Conservation (phyloP, 1,284 basidiomycete genomes). For the Moniliophthora roreri region DNA sequence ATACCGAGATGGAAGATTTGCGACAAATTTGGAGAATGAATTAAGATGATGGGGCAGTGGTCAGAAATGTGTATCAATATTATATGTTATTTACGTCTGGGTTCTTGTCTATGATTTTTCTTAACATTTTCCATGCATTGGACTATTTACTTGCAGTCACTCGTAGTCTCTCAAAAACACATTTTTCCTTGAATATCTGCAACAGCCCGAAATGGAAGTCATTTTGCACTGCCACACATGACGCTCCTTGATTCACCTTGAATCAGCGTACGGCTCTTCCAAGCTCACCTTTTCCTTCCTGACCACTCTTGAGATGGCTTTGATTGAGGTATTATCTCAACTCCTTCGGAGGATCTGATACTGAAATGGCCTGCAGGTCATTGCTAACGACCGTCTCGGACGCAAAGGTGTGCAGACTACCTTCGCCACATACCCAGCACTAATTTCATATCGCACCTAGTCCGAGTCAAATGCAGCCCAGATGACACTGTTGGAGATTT, state of each 20-base stretch:
- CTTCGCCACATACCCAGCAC: slow-evolving; percentile 4
- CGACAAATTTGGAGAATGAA: slow-evolving; percentile 36
- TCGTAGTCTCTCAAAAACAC: too few species aligned
- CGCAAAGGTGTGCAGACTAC: slow-evolving; percentile 8
- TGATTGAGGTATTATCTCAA: too few species aligned
- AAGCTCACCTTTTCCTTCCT: background rate
- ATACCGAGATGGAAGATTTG: slow-evolving; percentile 39
- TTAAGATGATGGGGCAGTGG: slow-evolving; percentile 10
- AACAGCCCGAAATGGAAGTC: too few species aligned
- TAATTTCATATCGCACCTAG: slow-evolving; percentile 37
- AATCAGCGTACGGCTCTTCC: background rate
- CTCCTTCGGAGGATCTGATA: background rate
- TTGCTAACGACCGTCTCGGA: too few species aligned
- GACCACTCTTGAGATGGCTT: background rate
- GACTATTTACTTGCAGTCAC: too few species aligned
- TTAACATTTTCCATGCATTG: too few species aligned
- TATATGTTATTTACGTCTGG: too few species aligned
- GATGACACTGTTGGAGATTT: slow-evolving; percentile 97
- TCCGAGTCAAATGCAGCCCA: slow-evolving; percentile 90
- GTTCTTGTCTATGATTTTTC: too few species aligned
- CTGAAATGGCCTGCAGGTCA: background rate
- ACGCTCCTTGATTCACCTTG: background rate
- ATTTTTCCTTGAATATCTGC: too few species aligned
- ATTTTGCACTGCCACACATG: too few species aligned
- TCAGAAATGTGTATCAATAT: too few species aligned